phyloP scores from a whole-genome alignment of 2,329 filamentous ascomycete genomes.

The Apiospora rasikravindrae region DNA sequence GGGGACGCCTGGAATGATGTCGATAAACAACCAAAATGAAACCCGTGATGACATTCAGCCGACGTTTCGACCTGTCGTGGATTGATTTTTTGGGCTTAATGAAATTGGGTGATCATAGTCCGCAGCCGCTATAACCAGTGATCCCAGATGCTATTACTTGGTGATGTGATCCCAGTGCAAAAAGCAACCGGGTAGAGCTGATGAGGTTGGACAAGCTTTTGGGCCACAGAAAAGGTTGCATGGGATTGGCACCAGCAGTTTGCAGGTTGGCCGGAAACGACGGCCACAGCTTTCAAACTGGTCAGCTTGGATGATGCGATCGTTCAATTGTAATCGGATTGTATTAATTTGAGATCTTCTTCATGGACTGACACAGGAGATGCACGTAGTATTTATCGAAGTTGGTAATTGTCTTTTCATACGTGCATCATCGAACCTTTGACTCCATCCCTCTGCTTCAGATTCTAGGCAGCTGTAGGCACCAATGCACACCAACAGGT shows the following conservation, averaged over 20 bases:
- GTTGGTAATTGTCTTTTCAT: background rate
- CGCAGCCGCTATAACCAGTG: background rate
- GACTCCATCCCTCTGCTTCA: background rate
- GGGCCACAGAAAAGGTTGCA: slow-evolving; percentile 9
- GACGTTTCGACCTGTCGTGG: slow-evolving; percentile 1
- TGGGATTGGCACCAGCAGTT: background rate
- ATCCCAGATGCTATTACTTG: background rate
- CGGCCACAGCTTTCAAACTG: background rate
- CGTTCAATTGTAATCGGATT: background rate
- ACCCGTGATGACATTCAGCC: slow-evolving; percentile 11
- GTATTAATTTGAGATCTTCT: background rate
- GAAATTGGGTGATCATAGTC: background rate
- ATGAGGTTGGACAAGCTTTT: background rate
- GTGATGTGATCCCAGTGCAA: background rate
- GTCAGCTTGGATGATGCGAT: background rate
- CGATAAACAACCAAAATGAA: slow-evolving; percentile 16
- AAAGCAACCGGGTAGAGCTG: background rate
- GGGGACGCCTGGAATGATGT: background rate
- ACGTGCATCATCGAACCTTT: background rate
- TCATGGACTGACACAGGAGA: background rate
- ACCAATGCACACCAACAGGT: background rate
- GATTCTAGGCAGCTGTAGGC: slow-evolving; percentile 9
- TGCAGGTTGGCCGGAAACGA: background rate
- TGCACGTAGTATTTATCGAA: background rate
- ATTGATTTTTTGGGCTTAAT: background rate